These are phyloP conservation scores for Parsonsia alboflavescens DNA, from an alignment of 257 asterid genomes.

Conservation along the genomic window DNA sequence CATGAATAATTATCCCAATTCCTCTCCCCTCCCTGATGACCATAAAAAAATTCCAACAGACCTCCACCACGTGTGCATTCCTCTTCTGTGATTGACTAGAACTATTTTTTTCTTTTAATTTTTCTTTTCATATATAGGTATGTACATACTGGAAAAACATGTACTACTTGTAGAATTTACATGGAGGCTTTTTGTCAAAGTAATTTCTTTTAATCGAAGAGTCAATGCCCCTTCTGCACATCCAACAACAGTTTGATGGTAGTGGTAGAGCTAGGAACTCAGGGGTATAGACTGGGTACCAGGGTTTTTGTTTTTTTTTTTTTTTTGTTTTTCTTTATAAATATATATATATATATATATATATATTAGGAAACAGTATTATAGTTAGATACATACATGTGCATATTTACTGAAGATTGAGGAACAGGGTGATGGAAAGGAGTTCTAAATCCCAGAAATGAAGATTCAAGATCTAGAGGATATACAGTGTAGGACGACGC, in stretches of 20 bases:
- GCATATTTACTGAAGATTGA: not conserved
- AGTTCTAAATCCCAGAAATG: conserved; percentile 7
- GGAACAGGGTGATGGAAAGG: not conserved
- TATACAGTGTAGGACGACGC: conserved; percentile 19
- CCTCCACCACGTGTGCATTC: not conserved
- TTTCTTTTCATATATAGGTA: too few relatives aligned
- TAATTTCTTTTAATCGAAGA: not conserved
- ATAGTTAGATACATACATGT: not conserved
- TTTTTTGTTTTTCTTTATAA: too few relatives aligned
- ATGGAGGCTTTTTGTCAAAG: not conserved
- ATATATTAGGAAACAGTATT: not conserved
- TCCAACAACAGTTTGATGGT: not conserved
- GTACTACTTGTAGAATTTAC: not conserved
- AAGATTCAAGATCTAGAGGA: conserved; percentile 43
- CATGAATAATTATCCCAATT: not conserved
- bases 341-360: too few relatives aligned
- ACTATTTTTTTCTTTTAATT: too few relatives aligned
- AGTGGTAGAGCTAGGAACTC: not conserved
- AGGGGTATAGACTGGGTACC: too few relatives aligned
- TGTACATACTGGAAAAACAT: not conserved
- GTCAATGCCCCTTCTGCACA: not conserved
- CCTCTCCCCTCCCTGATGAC: not conserved
- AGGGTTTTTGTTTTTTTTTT: too few relatives aligned
- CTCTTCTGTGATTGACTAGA: not conserved
- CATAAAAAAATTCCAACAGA: not conserved